Base-by-base conservation (phyloP, 1,139 yeast genomes). In the Yamadazyma blattariae region DNA sequence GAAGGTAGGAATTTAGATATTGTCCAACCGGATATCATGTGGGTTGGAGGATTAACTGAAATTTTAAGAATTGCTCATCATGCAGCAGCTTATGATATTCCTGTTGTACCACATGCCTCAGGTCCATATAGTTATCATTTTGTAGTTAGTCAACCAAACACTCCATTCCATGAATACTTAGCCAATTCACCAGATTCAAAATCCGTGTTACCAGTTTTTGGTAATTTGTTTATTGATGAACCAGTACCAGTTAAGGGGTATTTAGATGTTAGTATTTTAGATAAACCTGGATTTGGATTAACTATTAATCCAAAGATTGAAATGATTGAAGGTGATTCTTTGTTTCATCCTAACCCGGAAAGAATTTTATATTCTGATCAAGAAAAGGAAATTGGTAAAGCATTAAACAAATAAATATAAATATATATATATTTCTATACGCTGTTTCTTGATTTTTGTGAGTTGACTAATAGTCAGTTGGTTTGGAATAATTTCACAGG, bases 41-140 rank as follows among this genome's bases (percentile, higher is more conserved):
- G 76, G 76, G 71, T 69, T 39, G 76, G 76, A 31, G 75, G 76
- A 24, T 48, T 70, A 57, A 69, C 76, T 19, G 76, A 70, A 51
- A 52, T 68, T 27, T 52, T 70, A 38, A 64, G 67, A 45, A 57
- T 71, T 29, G 65, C 73, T 33, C 66, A 64, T 15, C 74, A 69
- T 47, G 76, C 75, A 19, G 73, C 72, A 36, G 75, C 76, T 17
- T 71, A 71, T 44, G 77, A 71, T 44, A 65, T 70, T 30, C 76
- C 76, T 19, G 72, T 71, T 30, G 76, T 71, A 35, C 74, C 75
- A 26, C 76, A 71, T 45, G 76, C 75, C 24, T 64, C 71, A 14
- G 76, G 76, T 36, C 73, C 75, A 30, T 70, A 71, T 52, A 67
- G 74, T 4, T 70, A 71, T 50, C 76, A 71, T 49, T 70, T 69